These are phyloP conservation scores for Xylaria nigripes DNA, from an alignment of 495 filamentous ascomycete species.

Conservation along the genomic window DNA sequence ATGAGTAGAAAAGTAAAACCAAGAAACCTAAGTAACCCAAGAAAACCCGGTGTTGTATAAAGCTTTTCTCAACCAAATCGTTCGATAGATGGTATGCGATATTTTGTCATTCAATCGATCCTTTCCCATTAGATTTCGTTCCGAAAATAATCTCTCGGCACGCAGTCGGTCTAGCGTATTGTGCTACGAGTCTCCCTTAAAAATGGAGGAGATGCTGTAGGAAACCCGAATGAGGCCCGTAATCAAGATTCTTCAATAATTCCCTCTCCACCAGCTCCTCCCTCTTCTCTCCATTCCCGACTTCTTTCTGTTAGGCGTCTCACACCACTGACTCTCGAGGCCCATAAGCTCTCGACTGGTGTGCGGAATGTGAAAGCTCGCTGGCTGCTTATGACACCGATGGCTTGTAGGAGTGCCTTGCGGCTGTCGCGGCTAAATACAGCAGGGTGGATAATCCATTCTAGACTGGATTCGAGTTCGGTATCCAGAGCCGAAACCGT, in stretches of 20 bases:
- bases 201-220: constrained; percentile 1
- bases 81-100: background rate
- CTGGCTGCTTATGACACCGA: constrained; percentile 92
- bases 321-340: constrained; percentile 66
- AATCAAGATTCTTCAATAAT: constrained; percentile 69
- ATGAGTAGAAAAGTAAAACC: background rate
- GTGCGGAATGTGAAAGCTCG: constrained; percentile 91
- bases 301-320: constrained; percentile 68
- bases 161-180: constrained; percentile 15
- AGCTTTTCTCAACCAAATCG: background rate
- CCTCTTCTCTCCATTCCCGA: constrained; percentile 76
- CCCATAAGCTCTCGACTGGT: constrained; percentile 77
- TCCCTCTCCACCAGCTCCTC: constrained; percentile 56
- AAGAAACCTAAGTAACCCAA: background rate
- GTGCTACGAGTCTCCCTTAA: constrained; percentile 1
- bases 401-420: constrained; percentile 92
- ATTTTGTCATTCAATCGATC: background rate
- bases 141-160: constrained; percentile 18
- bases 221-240: background rate
- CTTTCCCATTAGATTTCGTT: constrained; percentile 6
- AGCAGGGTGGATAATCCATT: constrained; percentile 97
- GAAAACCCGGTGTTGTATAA: background rate
- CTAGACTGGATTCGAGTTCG: constrained; percentile 85
- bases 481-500: constrained; percentile 84
- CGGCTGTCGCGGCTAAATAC: constrained; percentile 91